Evolutionary conservation across 305 asterid species (phyloP), one percentile per base, ranked within the genome.

Genomic region (Petunia hybrid): DNA sequence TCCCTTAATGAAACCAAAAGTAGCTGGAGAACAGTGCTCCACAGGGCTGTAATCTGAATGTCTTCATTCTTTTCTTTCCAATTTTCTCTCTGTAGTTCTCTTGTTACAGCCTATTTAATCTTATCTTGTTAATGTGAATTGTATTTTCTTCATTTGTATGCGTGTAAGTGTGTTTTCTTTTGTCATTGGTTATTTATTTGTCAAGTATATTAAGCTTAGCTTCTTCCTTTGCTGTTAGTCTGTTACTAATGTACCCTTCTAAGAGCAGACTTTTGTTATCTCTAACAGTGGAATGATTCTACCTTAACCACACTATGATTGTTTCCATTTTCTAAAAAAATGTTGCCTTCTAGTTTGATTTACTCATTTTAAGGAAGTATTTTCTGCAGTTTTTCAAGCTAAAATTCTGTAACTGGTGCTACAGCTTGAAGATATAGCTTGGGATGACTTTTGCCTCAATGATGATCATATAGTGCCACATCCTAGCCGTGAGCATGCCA

Each of bases 391-490:
- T 80, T 22, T 22, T 22, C 31, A 22, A 22, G 31, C 93, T 92
- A 90, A 89, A 85, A 84, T 86, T 90, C 84, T 82, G 81, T 85
- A 85, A 87, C 84, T 84, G 88, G 82, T 89, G 80, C 86, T 89
- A 82, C 95, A 93, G 98, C 87, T 93, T 60, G 97, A 90, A 86
- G 97, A 93, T 83, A 84, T 86, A 45, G 81, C 40, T 82, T 92
- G 97, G 98, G 94, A 93, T 86, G 94, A 93, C 62, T 76, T 93
- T 82, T 88, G 87, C 81, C 89, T 38, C 76, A 86, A 84, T 65
- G 95, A 89, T 77, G 98, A 93, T 83, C 98, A 91, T 92, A 88
- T 88, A 87, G 98, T 94, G 59, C 95, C 97, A 39, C 87, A 81
- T 83, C 88, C 90, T 79, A 60, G 80, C 78, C 80, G 59, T 39